Percentiles rank a stretch among this genome's conserved stretches.
phyloP scores from a whole-genome alignment of 257 asterid species.

The Verbena officinalis region DNA sequence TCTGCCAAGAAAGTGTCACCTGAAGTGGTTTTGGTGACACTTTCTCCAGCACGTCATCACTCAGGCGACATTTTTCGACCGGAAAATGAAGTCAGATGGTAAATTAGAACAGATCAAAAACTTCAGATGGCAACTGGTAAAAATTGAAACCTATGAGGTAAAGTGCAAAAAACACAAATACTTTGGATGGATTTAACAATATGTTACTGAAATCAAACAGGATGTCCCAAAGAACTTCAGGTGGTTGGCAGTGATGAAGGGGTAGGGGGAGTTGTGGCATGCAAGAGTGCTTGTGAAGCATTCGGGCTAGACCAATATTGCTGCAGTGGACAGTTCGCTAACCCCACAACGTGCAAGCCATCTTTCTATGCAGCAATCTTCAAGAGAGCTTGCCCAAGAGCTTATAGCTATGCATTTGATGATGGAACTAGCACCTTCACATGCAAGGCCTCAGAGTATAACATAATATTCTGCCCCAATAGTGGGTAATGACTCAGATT shows the following conservation, averaged over 20 bases:
- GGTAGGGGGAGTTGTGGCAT: slow-evolving; percentile 68
- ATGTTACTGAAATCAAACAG: slow-evolving; percentile 42
- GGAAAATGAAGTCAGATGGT: too few relatives aligned
- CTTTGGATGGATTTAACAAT: neutral
- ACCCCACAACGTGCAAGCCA: slow-evolving; percentile 76
- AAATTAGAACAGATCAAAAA: too few relatives aligned
- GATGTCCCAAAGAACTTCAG: slow-evolving; percentile 88
- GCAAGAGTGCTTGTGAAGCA: slow-evolving; percentile 88
- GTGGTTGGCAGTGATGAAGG: slow-evolving; percentile 55
- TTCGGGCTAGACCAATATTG: slow-evolving; percentile 75
- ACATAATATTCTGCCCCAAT: slow-evolving; percentile 55
- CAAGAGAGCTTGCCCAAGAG: slow-evolving; percentile 75
- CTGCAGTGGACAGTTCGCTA: slow-evolving; percentile 84
- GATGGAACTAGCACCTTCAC: slow-evolving; percentile 91
- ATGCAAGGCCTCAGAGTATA: slow-evolving; percentile 68
- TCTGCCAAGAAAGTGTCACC: too few relatives aligned
- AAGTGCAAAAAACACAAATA: too few relatives aligned
- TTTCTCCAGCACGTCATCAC: too few relatives aligned
- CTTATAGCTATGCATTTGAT: slow-evolving; percentile 79
- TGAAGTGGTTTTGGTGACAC: too few relatives aligned
- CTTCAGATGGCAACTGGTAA: too few relatives aligned
- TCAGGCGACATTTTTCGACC: too few relatives aligned
- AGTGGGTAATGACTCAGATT: slow-evolving; percentile 41
- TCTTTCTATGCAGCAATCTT: slow-evolving; percentile 74
- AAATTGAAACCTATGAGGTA: too few relatives aligned